Conservation (phyloP, 495 filamentous ascomycete species). For the Cenococcum geophilum region DNA sequence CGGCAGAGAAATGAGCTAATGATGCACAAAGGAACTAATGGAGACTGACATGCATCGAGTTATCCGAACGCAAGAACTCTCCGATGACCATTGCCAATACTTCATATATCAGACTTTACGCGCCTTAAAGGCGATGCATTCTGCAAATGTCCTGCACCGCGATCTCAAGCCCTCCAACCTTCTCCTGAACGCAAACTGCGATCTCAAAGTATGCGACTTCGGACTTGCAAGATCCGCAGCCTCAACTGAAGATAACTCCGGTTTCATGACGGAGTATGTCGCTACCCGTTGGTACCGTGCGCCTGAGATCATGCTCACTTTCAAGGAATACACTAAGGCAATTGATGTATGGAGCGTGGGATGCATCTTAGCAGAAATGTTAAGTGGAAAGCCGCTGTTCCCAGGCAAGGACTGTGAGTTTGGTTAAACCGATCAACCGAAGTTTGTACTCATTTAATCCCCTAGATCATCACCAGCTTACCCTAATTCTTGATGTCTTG, state of each 20-base stretch:
- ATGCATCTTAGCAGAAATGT: constrained; percentile 99
- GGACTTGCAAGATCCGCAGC: constrained; percentile 91
- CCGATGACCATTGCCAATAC: constrained; percentile 65
- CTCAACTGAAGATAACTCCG: constrained; percentile 95
- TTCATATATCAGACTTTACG: constrained; percentile 52
- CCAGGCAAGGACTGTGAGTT: constrained; percentile 96
- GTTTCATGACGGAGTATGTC: constrained; percentile 99
- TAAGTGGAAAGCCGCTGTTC: constrained; percentile 97
- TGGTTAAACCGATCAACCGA: constrained; percentile 17
- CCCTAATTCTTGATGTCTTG: constrained; percentile 93
- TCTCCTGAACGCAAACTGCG: constrained; percentile 96
- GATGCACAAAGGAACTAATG: constrained; percentile 75
- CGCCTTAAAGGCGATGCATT: constrained; percentile 97
- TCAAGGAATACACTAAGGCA: constrained; percentile 99
- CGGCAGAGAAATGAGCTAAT: constrained; percentile 9
- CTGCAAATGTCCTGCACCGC: constrained; percentile 92
- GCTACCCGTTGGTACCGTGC: constrained; percentile 98
- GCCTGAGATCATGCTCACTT: constrained; percentile 98
- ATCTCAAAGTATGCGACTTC: constrained; percentile 99
- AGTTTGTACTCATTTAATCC: constrained; percentile 25
- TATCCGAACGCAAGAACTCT: constrained; percentile 80
- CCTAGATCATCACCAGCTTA: constrained; percentile 95
- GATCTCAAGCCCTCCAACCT: constrained; percentile 96
- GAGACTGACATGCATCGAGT: constrained; percentile 99
- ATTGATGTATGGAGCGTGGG: constrained; percentile 99